A percentile compares a stretch with the other conserved stretches of the same genome.
Evolutionary conservation across 148 eudicot genomes (phyloP).

Genomic region (Selenicereus undatus): DNA sequence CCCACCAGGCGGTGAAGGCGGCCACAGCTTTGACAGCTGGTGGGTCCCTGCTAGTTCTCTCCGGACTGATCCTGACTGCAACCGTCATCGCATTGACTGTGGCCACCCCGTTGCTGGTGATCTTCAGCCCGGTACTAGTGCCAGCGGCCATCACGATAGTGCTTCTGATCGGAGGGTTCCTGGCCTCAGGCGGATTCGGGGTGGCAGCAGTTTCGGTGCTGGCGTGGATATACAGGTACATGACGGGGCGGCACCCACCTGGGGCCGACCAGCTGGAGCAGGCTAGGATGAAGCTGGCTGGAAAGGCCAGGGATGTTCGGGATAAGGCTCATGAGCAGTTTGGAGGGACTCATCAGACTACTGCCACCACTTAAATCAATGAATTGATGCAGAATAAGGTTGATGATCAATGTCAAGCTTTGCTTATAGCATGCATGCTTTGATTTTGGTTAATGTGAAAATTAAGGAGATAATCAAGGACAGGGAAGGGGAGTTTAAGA

Average conservation of each 20-base stretch:
- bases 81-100: conserved; percentile 43
- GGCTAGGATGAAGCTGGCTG: conserved; percentile 42
- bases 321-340: conserved; percentile 45
- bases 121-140: conserved; percentile 64
- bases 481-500: neutral
- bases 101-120: conserved; percentile 54
- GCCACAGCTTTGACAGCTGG: conserved; percentile 45
- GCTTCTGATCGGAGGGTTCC: conserved; percentile 38
- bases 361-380: neutral
- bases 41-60: conserved; percentile 47
- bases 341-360: conserved; percentile 11
- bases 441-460: neutral
- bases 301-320: conserved; percentile 51
- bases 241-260: conserved; percentile 52
- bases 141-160: conserved; percentile 49
- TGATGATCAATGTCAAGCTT: neutral
- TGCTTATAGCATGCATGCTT: neutral
- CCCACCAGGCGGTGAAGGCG: conserved; percentile 49
- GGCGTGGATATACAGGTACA: conserved; percentile 62
- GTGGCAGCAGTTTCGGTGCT: conserved; percentile 52
- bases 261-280: conserved; percentile 53
- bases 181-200: conserved; percentile 69
- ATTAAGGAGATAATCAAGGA: neutral
- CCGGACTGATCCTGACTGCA: conserved; percentile 43
- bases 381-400: neutral